A percentile compares a stretch with the other conserved stretches of the same genome.
Evolutionary conservation across 176 grass and related monocot genomes (phyloP).

Genomic region (Saccharum officinarum): DNA sequence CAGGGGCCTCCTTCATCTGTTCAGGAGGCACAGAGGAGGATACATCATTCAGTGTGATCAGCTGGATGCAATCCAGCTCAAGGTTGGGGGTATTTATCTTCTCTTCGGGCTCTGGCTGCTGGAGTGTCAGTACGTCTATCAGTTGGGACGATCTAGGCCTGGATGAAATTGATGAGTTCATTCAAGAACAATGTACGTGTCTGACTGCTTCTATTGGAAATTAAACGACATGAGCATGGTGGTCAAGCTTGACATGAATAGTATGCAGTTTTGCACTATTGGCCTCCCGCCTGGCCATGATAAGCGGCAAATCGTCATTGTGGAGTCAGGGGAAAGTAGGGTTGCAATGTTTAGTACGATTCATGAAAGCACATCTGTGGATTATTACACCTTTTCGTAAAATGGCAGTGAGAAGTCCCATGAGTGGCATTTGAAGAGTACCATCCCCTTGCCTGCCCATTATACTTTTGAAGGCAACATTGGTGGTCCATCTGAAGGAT

Average conservation of each 20-base stretch:
- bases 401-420: background rate
- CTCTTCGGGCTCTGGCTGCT: background rate
- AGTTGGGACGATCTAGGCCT: background rate
- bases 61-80: too few relatives aligned
- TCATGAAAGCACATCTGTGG: background rate
- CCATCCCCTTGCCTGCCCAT: background rate
- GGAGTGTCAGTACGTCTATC: background rate
- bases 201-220: constrained; percentile 10
- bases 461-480: background rate
- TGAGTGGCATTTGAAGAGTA: background rate
- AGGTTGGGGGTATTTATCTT: background rate
- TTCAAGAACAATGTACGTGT: background rate
- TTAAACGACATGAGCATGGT: background rate
- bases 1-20: background rate
- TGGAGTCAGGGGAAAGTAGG: background rate
- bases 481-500: background rate
- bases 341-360: background rate
- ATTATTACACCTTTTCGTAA: background rate
- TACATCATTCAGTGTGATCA: constrained; percentile 17
- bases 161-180: background rate
- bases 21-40: background rate
- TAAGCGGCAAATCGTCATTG: background rate
- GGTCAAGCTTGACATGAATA: constrained; percentile 9
- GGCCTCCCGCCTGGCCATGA: background rate
- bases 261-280: background rate